Conservation (phyloP, 495 filamentous ascomycete genomes). For the Lichina pygmaea region DNA sequence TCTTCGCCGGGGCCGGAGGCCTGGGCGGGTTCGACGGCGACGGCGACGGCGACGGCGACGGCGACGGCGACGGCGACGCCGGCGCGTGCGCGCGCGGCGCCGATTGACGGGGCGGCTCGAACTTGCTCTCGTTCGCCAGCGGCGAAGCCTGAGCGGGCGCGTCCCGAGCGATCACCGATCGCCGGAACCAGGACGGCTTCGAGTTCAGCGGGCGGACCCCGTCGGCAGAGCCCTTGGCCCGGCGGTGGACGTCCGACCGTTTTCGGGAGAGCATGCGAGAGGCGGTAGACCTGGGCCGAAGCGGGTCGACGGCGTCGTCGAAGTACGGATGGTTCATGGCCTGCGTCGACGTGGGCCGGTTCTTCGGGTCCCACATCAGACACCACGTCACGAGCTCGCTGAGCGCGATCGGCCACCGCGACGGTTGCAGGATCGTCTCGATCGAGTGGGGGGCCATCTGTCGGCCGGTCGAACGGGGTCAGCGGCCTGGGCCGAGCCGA, state of each 20-base stretch:
- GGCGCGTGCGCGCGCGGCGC: constrained; percentile 6
- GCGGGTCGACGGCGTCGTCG: constrained; percentile 75
- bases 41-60: constrained; percentile 28
- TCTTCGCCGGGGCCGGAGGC: constrained; percentile 7
- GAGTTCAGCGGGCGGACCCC: constrained; percentile 35
- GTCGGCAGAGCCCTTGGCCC: constrained; percentile 35
- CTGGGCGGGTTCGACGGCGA: constrained; percentile 12
- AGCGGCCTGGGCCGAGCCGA: background rate
- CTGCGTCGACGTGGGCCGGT: constrained; percentile 77
- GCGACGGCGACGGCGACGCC: constrained; percentile 15
- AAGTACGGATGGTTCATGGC: constrained; percentile 90
- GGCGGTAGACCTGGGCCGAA: constrained; percentile 74
- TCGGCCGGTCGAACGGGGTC: background rate
- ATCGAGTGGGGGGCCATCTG: constrained; percentile 95
- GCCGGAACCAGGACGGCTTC: constrained; percentile 88
- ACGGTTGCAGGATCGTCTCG: constrained; percentile 72
- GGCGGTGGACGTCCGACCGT: constrained; percentile 23
- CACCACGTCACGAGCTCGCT: constrained; percentile 94
- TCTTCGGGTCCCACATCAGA: constrained; percentile 97
- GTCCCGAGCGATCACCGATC: constrained; percentile 58
- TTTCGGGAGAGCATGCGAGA: constrained; percentile 67
- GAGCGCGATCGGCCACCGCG: constrained; percentile 76
- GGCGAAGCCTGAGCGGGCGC: constrained; percentile 20
- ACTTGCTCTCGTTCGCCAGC: constrained; percentile 1
- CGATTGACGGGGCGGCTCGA: constrained; percentile 1